Conservation (phyloP, 2,329 filamentous ascomycete genomes). For the Claviceps arundinis region DNA sequence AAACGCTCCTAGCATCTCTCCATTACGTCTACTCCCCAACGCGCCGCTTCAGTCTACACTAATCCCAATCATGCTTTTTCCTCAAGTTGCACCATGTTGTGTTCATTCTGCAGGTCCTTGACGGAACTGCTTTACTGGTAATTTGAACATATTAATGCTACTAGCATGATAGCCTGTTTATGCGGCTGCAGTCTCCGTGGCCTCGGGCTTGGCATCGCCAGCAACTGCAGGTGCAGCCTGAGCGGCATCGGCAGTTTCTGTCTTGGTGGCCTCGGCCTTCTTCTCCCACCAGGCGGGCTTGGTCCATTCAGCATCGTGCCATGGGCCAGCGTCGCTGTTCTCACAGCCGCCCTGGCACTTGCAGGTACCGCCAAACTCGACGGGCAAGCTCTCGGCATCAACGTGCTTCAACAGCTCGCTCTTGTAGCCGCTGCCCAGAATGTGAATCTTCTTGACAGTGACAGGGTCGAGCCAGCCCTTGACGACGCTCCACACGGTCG, state of each 20-base stretch:
- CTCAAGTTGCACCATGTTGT: background rate
- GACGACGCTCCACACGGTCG: slow-evolving; percentile 68
- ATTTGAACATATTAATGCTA: no score
- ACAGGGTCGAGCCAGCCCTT: slow-evolving; percentile 95
- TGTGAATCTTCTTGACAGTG: slow-evolving; percentile 90
- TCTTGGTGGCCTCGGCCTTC: slow-evolving; percentile 24
- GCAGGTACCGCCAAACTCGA: slow-evolving; percentile 73
- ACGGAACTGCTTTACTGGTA: no score
- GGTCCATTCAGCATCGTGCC: slow-evolving; percentile 56
- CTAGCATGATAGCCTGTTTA: background rate
- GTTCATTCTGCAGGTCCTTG: no score
- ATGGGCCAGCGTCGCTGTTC: slow-evolving; percentile 82
- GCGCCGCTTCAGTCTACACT: background rate
- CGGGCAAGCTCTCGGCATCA: slow-evolving; percentile 78
- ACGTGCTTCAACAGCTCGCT: slow-evolving; percentile 75
- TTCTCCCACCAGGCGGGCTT: slow-evolving; percentile 52
- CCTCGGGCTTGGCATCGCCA: slow-evolving; percentile 17
- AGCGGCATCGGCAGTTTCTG: slow-evolving; percentile 19
- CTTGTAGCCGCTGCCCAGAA: slow-evolving; percentile 72
- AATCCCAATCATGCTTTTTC: background rate
- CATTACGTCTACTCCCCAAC: background rate
- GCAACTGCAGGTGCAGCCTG: slow-evolving; percentile 10
- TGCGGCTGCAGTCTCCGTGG: slow-evolving; percentile 15
- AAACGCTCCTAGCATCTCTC: background rate
- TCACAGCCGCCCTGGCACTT: slow-evolving; percentile 70